Evolutionary conservation across 352 stramenopile species (phyloP), one percentile per base, ranked within the genome.

Genomic region (Peronosclerospora sorghi): DNA sequence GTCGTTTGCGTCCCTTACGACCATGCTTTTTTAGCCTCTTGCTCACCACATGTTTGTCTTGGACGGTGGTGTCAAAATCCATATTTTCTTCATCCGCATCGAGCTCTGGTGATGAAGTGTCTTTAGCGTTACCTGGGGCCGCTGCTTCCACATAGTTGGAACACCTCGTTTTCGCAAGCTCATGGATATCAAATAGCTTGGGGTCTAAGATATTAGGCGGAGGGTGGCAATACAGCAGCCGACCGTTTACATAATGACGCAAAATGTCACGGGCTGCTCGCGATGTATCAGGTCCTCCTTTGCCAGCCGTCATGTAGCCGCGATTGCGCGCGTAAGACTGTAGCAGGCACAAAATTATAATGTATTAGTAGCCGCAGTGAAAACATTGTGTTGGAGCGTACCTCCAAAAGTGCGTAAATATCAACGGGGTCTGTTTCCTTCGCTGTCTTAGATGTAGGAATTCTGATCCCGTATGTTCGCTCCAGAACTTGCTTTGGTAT

Each of bases 171-270:
- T 69, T 43, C 3, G 71, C 75, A 6, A 91, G 48, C 34, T 51
- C 65, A 49, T 90, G 73, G 35, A 86, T 85, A 46, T 89, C 76
- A 44, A 93, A 93, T 26, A 75, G 63, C 14, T 58, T 54, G 7
- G 60, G 50, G 41, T 88, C 68, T 14, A 55, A 57, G 19, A 63
- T 62, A 15, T 78, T 50, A 2, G 94, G 91, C 15, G 96, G 95
- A 30, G 95, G 60, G 60, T 98, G 94, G 55, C 92, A 98, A 66
- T 97, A 99, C 35, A 98, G 64, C 35, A 99, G 65, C 56, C 93
- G 96, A 54, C 96, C 96, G 51, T 93, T 93, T 23, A 97, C 94
- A 63, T 98, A 99, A 61, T 99, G 94, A 47, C 97, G 96, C 38
- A 99, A 75, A 18, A 99, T 79, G 36, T 97, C 82, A 15, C 95